Evolutionary conservation across 495 filamentous ascomycete species (phyloP), one percentile per base, ranked within the genome.

Genomic region (Penicillium antarcticum): DNA sequence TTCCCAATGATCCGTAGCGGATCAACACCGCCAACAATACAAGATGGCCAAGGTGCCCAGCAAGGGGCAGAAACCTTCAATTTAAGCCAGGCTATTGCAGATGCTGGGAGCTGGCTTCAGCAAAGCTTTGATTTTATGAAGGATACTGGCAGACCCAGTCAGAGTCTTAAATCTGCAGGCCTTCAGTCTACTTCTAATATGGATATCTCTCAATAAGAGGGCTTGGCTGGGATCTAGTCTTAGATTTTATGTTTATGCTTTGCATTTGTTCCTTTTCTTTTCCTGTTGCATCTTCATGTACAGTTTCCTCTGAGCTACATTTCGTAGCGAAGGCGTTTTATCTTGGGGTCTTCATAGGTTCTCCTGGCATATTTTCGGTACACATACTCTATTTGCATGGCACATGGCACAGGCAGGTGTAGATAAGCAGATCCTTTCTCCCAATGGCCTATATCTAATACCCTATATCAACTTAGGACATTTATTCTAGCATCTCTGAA

Each of bases 21-120:
- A 10, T 63, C 69, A 1, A 71, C 65, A 1, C 67, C 69, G 2
- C 53, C 66, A 4, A 72, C 67, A 1, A 63, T 56, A 7, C 69
- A 73, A 33, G 71, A 75, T 50, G 69, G 68, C 8, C 73, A 74
- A 53, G 66, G 61, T 10, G 60, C 33, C 11, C 17, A 57, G 9
- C 50, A 52, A 12, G 60, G 53, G 21, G 42, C 42, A 4, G 71
- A 74, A 8, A 67, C 61, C 19, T 73, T 74, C 26, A 65, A 73
- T 39, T 60, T 74, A 12, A 74, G 63, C 46, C 66, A 77, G 57
- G 71, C 71, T 0, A 73, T 77, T 31, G 71, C 66, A 3, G 74
- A 77, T 51, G 67, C 67, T 19, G 74, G 74, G 5, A 75, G 68
- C 45, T 77, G 72, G 72, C 50, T 77, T 21, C 69, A 71, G 41